Evolutionary conservation across 208 protist genomes (phyloP), one percentile per base, ranked within the genome.

Genomic region (Leishmania tropica): DNA sequence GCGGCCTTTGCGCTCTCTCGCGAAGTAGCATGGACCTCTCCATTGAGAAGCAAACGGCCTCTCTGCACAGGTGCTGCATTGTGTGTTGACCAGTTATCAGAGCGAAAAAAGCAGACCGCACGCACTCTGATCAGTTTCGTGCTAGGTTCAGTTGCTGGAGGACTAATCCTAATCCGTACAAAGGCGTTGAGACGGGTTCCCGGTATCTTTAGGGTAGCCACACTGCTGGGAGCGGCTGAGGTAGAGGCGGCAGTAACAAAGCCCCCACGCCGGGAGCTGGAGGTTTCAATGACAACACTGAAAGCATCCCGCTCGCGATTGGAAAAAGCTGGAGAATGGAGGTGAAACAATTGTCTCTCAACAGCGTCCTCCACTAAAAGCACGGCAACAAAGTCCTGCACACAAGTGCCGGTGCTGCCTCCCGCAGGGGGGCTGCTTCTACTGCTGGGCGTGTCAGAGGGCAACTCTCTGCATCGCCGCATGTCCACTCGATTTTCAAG

Each of bases 201-300:
- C 5, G 82, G 77, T 60, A 85, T 56, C 15, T 28, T 64, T 2
- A 85, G n/a, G 42, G 19, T 37, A 28, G 40, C 35, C 4, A 51
- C 24, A 65, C 37, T 19, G 8, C 53, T n/a, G 37, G 53, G 24
- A 65, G 17, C 13, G 3, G 58, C 53, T 19, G 37, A 28, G 17
- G 54, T 31, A 19, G 75, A 68, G 40, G 56, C 21, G 7, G 54
- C 1, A 13, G 40, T 3, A 62, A 71, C 17, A 72, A 85, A 85
- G 1, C 11, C 82, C 17, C 71, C 72, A 45, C 31, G 40, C 58
- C n/a, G 56, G 28, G 70, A 78, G 37, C 31, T 58, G 1, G 82
- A 85, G 13, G 77, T 79, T 81, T 85, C 72, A 53, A 81, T 58
- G 5, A 47, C 35, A n/a, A 85, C 71, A 10, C 3, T 75, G 11